phyloP scores from a whole-genome alignment of 2,329 filamentous ascomycete species.

The Sporothrix inflata region DNA sequence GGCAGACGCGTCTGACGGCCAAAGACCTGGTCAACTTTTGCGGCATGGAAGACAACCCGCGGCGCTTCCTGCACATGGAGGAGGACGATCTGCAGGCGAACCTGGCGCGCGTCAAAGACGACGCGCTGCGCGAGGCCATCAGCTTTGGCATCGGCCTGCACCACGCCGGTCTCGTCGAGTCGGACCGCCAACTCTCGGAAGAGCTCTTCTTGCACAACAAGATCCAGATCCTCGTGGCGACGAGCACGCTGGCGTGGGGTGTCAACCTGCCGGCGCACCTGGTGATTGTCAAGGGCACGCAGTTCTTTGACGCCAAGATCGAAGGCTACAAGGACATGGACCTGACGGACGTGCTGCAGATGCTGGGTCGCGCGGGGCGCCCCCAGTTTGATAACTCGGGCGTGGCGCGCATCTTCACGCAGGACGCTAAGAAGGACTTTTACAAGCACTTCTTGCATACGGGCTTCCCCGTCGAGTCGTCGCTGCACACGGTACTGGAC shows the following conservation, averaged over 20 bases:
- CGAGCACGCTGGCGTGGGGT: constrained; percentile 95
- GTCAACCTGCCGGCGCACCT: constrained; percentile 96
- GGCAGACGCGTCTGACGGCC: constrained; percentile 92
- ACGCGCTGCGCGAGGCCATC: constrained; percentile 88
- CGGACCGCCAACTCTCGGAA: constrained; percentile 86
- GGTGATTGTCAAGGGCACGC: constrained; percentile 96
- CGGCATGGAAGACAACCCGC: constrained; percentile 96
- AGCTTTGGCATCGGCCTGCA: constrained; percentile 97
- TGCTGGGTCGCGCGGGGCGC: constrained; percentile 92
- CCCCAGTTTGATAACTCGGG: constrained; percentile 96
- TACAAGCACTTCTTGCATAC: constrained; percentile 99
- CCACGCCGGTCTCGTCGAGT: constrained; percentile 94
- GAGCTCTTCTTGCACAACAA: constrained; percentile 97
- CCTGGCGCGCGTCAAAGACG: constrained; percentile 88
- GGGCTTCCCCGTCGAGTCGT: constrained; percentile 96
- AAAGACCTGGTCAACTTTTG: constrained; percentile 97
- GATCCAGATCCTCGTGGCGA: constrained; percentile 94
- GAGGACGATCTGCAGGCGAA: constrained; percentile 92
- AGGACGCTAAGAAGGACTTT: constrained; percentile 97
- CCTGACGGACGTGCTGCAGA: constrained; percentile 94
- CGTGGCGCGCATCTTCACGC: constrained; percentile 95
- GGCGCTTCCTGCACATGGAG: constrained; percentile 89
- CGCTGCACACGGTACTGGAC: constrained; percentile 92
- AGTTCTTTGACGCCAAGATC: constrained; percentile 97
- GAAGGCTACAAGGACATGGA: constrained; percentile 99